Percentiles rank a stretch among this genome's conserved stretches.
phyloP scores from a whole-genome alignment of 192 early-diverging fungal species.

The Coemansia sp. region DNA sequence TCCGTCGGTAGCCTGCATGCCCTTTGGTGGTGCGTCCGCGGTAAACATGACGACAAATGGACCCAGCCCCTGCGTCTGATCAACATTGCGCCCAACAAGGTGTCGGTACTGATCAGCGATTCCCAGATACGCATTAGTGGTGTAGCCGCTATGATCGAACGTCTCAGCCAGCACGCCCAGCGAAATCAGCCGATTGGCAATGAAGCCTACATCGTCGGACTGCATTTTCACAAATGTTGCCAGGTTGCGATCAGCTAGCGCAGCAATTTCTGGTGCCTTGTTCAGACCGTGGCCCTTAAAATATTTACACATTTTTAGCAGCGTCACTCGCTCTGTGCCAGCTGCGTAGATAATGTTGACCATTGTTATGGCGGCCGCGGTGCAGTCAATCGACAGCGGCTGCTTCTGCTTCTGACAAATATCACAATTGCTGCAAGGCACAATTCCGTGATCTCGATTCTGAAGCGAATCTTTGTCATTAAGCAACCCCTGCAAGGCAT shows the following conservation, averaged over 20 bases:
- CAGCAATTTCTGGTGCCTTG: slow-evolving; percentile 24
- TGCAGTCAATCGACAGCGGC: slow-evolving; percentile 54
- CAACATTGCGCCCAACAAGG: slow-evolving; percentile 16
- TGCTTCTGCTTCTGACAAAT: slow-evolving; percentile 15
- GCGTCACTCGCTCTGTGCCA: slow-evolving; percentile 35
- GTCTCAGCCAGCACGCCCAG: slow-evolving; percentile 59
- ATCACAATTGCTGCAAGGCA: slow-evolving; percentile 51
- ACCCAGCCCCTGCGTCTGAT: slow-evolving; percentile 25
- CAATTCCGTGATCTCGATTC: slow-evolving; percentile 14
- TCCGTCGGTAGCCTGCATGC: not conserved
- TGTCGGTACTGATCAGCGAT: slow-evolving; percentile 16
- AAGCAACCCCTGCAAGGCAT: slow-evolving; percentile 25
- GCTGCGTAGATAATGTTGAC: slow-evolving; percentile 26
- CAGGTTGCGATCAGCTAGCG: slow-evolving; percentile 26
- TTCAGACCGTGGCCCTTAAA: slow-evolving; percentile 24
- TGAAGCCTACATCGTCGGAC: slow-evolving; percentile 55
- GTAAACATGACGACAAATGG: slow-evolving; percentile 30
- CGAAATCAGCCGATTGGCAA: slow-evolving; percentile 58
- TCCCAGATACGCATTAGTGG: slow-evolving; percentile 60
- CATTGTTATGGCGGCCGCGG: slow-evolving; percentile 25
- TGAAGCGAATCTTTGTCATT: not conserved
- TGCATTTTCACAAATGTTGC: slow-evolving; percentile 19
- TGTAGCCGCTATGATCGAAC: slow-evolving; percentile 64
- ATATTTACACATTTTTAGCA: slow-evolving; percentile 33
- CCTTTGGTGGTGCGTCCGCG: slow-evolving; percentile 13